phyloP scores from a whole-genome alignment of 192 early-diverging fungal species.

The Coemansia sp. region DNA sequence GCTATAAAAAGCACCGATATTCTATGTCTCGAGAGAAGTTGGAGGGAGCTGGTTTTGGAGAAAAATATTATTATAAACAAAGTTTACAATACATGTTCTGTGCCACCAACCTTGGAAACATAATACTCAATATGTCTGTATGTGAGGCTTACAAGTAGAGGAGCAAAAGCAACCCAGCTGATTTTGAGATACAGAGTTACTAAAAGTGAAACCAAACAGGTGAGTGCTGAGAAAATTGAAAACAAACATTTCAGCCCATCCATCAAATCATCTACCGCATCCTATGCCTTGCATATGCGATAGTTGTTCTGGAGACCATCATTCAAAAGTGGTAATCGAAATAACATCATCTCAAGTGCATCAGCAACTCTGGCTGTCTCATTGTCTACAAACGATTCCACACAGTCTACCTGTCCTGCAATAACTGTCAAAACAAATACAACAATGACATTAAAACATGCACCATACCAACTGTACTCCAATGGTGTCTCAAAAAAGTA shows the following conservation, averaged over 20 bases:
- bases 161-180: constrained; percentile 17
- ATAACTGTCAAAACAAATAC: constrained; percentile 6
- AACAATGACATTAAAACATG: constrained; percentile 3
- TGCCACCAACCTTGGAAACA: constrained; percentile 5
- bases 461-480: constrained; percentile 13
- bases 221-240: constrained; percentile 1
- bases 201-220: background rate
- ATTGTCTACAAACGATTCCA: background rate
- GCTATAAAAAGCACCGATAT: too few relatives aligned
- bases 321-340: constrained; percentile 22
- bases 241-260: background rate
- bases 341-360: constrained; percentile 28
- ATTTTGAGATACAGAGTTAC: constrained; percentile 17
- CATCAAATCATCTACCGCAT: background rate
- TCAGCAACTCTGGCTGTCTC: constrained; percentile 12
- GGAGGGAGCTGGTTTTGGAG: too few relatives aligned
- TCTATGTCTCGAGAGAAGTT: too few relatives aligned
- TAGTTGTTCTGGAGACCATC: constrained; percentile 1
- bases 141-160: background rate
- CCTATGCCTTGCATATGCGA: background rate
- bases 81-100: constrained; percentile 6
- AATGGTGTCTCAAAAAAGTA: constrained; percentile 18
- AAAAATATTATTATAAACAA: too few relatives aligned
- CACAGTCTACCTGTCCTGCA: background rate
- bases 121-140: constrained; percentile 3